These are phyloP conservation scores for Tetragonia tetragonoides DNA, from an alignment of 148 eudicot species.

Conservation along the genomic window DNA sequence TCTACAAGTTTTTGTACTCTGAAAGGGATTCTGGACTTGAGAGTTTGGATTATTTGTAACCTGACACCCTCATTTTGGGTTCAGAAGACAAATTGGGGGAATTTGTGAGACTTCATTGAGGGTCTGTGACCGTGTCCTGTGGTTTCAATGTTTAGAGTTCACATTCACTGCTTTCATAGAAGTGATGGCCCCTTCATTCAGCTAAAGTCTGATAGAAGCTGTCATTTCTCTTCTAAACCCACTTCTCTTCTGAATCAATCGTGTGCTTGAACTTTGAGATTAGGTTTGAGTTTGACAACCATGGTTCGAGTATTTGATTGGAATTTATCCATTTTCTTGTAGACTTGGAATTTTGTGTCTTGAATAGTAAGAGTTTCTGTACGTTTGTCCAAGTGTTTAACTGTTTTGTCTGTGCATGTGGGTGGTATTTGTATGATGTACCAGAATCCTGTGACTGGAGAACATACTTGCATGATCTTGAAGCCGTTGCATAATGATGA, in stretches of 20 bases:
- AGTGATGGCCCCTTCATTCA: neutral
- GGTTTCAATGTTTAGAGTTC: neutral
- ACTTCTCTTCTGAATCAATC: neutral
- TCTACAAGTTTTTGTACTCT: neutral
- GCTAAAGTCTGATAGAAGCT: neutral
- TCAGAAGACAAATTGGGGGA: neutral
- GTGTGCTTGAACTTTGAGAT: neutral
- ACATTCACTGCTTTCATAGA: neutral
- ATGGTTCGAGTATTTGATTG: neutral
- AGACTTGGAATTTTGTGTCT: neutral
- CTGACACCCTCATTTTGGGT: neutral
- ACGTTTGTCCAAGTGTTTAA: neutral
- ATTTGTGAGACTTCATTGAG: neutral
- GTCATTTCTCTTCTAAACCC: neutral
- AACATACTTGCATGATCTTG: constrained; percentile 85
- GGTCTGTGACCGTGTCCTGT: neutral
- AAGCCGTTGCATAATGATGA: constrained; percentile 70
- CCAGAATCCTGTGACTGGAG: constrained; percentile 85
- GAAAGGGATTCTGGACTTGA: neutral
- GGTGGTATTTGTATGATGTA: constrained; percentile 10
- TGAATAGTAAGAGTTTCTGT: neutral
- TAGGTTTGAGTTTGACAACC: neutral
- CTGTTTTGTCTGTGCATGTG: constrained; percentile 2
- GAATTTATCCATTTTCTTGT: no score
- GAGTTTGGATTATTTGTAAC: neutral